Evolutionary conservation across 2,329 filamentous ascomycete species (phyloP), one percentile per base, ranked within the genome.

Genomic region (Pseudogymnoascus sp.): DNA sequence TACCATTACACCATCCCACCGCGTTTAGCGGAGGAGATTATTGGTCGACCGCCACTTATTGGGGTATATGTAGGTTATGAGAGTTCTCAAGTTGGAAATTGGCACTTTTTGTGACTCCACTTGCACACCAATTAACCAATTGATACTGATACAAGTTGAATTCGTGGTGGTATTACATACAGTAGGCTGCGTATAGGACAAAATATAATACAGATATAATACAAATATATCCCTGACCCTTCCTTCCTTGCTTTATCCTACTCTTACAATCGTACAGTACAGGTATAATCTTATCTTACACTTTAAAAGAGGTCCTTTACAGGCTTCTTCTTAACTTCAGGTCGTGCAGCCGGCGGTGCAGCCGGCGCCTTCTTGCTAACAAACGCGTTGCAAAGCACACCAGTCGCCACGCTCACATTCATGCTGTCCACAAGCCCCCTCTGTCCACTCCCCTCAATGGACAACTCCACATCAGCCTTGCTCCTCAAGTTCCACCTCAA

Each of bases 381-480:
- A 70, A 94, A 91, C 0, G 87, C 79, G 66, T 87, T 82, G 66
- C 87, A 87, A 60, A 97, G 76, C 59, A 97, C 77, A 0, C 85
- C 91, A 5, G 90, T 85, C 1, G 94, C 93, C 18, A 96, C 92
- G 71, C 90, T 91, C 40, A 97, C 94, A 73, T 99, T 97, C 73
- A 99, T 77, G 74, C 92, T 96, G 75, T 97, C 93, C 2, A 99
- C 85, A 72, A 68, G 85, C 73, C 70, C 82, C 72, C 70, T 78
- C 66, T 71, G 77, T 5, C 63, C 65, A 59, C 64, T 63, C 44
- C 75, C 81, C 67, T 81, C 81, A 62, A 99, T 90, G 5, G 86
- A 84, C 4, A 88, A 69, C 68, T 86, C 80, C 31, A 78, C 79
- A 67, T 96, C 85, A 0, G 90, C 87, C 63, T 84, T 80, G 44